Conservation (phyloP, 352 stramenopile genomes). For the Peronospora belbahrii region DNA sequence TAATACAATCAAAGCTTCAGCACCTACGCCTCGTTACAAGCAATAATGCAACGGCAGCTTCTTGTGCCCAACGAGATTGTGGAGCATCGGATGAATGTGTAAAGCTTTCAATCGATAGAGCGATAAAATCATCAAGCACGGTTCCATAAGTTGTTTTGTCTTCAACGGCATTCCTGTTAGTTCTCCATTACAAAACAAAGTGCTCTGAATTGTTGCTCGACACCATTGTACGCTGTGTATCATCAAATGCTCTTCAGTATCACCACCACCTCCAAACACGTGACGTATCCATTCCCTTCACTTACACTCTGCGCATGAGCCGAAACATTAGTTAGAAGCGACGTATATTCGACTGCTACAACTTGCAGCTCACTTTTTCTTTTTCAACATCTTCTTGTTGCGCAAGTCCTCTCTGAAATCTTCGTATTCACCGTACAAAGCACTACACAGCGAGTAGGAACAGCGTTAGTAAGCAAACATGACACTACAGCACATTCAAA, state of each 20-base stretch:
- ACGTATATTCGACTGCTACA: background rate
- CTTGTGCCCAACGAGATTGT: too few species aligned
- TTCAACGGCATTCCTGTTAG: too few species aligned
- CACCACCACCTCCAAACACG: background rate
- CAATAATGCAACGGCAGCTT: too few species aligned
- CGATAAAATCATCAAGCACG: too few species aligned
- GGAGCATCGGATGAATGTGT: too few species aligned
- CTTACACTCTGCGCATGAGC: conserved; percentile 6
- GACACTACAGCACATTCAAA: background rate
- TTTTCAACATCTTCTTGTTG: conserved; percentile 78
- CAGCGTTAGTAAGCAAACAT: background rate
- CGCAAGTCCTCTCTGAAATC: conserved; percentile 77
- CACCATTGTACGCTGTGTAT: too few species aligned
- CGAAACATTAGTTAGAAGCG: background rate
- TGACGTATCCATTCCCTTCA: conserved; percentile 1
- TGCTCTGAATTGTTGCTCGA: too few species aligned
- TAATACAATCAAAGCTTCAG: background rate
- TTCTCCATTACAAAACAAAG: too few species aligned
- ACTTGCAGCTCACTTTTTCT: conserved; percentile 41
- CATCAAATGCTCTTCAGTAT: too few species aligned
- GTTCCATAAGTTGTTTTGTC: too few species aligned
- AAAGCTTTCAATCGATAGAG: too few species aligned
- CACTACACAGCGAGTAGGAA: conserved; percentile 25
- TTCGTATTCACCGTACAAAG: conserved; percentile 74
- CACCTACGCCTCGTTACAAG: background rate